Percentiles rank a stretch among this genome's conserved stretches.
These are phyloP conservation scores for Gliomastix tumulicola DNA, from an alignment of 2,329 filamentous ascomycete genomes.

Conservation along the genomic window DNA sequence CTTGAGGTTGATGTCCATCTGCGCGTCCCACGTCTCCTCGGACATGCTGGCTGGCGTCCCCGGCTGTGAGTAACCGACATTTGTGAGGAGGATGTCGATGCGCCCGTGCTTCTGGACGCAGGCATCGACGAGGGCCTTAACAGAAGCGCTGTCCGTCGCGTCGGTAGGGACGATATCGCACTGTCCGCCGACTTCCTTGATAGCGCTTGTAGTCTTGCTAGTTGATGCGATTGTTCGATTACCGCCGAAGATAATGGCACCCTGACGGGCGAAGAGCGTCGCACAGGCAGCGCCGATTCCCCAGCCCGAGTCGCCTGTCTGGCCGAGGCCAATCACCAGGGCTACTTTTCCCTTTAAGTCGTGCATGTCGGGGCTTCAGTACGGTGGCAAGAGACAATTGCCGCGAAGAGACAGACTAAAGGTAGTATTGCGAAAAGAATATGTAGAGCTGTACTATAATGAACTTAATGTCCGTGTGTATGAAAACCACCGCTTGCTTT, in stretches of 20 bases:
- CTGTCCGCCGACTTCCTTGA: slow-evolving; percentile 20
- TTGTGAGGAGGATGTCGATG: slow-evolving; percentile 55
- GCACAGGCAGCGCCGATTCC: slow-evolving; percentile 43
- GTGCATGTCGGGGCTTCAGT: slow-evolving; percentile 25
- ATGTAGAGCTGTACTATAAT: too few relatives aligned
- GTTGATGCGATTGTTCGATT: slow-evolving; percentile 35
- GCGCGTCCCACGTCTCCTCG: slow-evolving; percentile 42
- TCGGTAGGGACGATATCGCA: slow-evolving; percentile 36
- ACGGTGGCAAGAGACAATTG: background rate
- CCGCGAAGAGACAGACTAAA: background rate
- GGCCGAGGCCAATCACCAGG: slow-evolving; percentile 37
- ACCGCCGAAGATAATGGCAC: slow-evolving; percentile 42
- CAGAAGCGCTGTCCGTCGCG: slow-evolving; percentile 43
- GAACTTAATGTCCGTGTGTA: too few relatives aligned
- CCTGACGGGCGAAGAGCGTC: slow-evolving; percentile 37
- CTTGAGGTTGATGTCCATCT: slow-evolving; percentile 49
- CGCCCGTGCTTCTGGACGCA: slow-evolving; percentile 44
- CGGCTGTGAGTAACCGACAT: slow-evolving; percentile 49
- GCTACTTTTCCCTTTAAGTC: slow-evolving; percentile 33
- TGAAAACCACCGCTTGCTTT: too few relatives aligned
- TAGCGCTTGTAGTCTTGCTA: slow-evolving; percentile 27
- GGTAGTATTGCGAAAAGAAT: too few relatives aligned
- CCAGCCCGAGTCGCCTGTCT: slow-evolving; percentile 36
- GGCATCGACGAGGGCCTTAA: slow-evolving; percentile 43
- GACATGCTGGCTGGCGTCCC: slow-evolving; percentile 39